Evolutionary conservation across 129 eudicot genomes (phyloP), one percentile per base, ranked within the genome.

Genomic region (Smallanthus sonchifolius): DNA sequence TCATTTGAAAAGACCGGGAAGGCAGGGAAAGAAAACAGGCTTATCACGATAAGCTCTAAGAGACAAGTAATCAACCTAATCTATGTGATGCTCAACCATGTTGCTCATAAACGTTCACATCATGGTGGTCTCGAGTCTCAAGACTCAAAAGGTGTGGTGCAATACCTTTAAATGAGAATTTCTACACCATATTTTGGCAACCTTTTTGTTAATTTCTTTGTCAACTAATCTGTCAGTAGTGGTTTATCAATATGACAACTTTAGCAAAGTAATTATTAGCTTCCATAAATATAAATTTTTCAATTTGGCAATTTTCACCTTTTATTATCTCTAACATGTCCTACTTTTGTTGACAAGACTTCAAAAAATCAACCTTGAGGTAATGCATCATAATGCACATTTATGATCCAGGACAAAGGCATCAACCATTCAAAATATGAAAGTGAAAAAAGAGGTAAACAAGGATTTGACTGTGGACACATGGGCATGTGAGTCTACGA

Each of bases 361-460:
- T 16, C 32, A 52, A 52, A 52, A 52, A 52, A 52, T 52, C 4
- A 52, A 17, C 13, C 59, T 52, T 16, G 32, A 52, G 30, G 19
- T 52, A 17, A 17, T 52, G 30, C 5, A 49, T 5, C 4, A 52
- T 16, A 52, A 52, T 52, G 60, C 32, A 20, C 2, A 17, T 52
- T 52, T 52, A 52, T 52, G 32, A 17, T 52, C 60, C 60, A 6
- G 19, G 38, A 32, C 10, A 7, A 61, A 61, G 67, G n/a, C 43
- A 61, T 61, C 67, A 61, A 61, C 43, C 65, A 60, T 60, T 30
- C 38, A 32, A 60, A 32, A 60, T 60, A 60, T 13, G 65, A 32
- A 51, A 36, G 65, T 7, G 39, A 16, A 17, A 38, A 64, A 9
- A 48, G 28, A 38, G 6, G 47, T 64, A 64, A 15, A 38, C 48